Percentiles rank a stretch among this genome's conserved stretches.
These are phyloP conservation scores for Claviceps purpurea DNA, from an alignment of 2,329 filamentous ascomycete species.

Conservation along the genomic window DNA sequence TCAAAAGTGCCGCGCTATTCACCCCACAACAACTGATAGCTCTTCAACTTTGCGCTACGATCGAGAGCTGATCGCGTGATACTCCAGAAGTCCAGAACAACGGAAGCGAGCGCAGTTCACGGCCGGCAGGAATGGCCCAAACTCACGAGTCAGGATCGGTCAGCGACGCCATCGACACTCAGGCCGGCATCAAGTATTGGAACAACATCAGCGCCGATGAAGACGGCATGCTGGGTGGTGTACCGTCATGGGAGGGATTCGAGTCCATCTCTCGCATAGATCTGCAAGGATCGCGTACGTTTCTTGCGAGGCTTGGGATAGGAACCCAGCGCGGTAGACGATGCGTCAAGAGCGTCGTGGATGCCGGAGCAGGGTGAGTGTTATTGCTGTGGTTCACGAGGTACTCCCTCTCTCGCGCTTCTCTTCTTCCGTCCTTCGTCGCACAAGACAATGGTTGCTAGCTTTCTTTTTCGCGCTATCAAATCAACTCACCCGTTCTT, in stretches of 20 bases:
- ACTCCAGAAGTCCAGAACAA: too few relatives aligned
- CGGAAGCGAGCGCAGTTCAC: background rate
- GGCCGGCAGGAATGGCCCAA: background rate
- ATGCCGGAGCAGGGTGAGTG: slow-evolving; percentile 25
- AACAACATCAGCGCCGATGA: slow-evolving; percentile 28
- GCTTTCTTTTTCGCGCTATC: background rate
- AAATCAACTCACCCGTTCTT: background rate
- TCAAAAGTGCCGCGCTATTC: too few relatives aligned
- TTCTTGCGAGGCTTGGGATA: slow-evolving; percentile 51
- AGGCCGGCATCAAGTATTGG: slow-evolving; percentile 27
- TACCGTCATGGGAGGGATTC: slow-evolving; percentile 17
- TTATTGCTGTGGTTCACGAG: background rate
- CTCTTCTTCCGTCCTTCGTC: background rate
- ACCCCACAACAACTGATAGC: too few relatives aligned
- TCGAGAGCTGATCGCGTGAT: too few relatives aligned
- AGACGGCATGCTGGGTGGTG: slow-evolving; percentile 72
- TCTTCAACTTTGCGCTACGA: too few relatives aligned
- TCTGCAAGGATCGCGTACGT: slow-evolving; percentile 54
- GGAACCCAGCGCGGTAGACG: slow-evolving; percentile 20
- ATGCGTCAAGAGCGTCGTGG: slow-evolving; percentile 17
- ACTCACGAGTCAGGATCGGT: background rate
- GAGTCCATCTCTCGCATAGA: slow-evolving; percentile 45
- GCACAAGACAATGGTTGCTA: background rate
- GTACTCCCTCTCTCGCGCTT: background rate
- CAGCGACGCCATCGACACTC: background rate